Percentiles rank a stretch among this genome's conserved stretches.
These are phyloP conservation scores for Tylopilus felleus DNA, from an alignment of 768 basidiomycete genomes.

Conservation along the genomic window DNA sequence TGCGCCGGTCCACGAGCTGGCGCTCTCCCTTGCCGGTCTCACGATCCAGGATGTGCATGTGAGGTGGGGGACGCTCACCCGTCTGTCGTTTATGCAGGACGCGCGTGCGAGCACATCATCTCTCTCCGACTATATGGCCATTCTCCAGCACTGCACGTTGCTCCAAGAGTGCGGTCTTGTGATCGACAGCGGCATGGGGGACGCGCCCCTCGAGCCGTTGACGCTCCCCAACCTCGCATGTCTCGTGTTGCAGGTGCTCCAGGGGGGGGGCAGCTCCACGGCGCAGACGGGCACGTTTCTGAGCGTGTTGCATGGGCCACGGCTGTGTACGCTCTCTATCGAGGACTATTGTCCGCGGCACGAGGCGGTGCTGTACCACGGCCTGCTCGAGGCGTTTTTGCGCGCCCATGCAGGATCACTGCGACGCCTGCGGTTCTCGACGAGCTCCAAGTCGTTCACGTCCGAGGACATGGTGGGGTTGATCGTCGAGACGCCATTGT, in stretches of 20 bases:
- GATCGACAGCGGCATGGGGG: conserved; percentile 10
- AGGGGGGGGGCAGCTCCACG: conserved; percentile 14
- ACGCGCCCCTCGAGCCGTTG: conserved; percentile 9
- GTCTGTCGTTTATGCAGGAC: conserved; percentile 25
- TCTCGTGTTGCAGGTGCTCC: conserved; percentile 16
- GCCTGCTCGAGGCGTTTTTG: conserved; percentile 17
- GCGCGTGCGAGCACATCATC: conserved; percentile 18
- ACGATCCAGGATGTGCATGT: conserved; percentile 12
- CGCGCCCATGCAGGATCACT: conserved; percentile 9
- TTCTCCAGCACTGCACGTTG: conserved; percentile 20
- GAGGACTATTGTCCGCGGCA: conserved; percentile 16
- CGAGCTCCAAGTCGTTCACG: conserved; percentile 13
- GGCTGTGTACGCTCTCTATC: conserved; percentile 7
- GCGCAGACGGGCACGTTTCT: conserved; percentile 20
- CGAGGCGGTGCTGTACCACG: conserved; percentile 13
- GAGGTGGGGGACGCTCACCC: conserved; percentile 20
- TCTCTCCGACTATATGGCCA: conserved; percentile 16
- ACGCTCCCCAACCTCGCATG: conserved; percentile 18
- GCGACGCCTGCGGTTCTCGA: conserved; percentile 14
- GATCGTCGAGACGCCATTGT: conserved; percentile 7
- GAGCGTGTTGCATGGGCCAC: too few relatives aligned
- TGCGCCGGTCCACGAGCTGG: conserved; percentile 14
- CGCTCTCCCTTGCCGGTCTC: conserved; percentile 21
- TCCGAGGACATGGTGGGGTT: conserved; percentile 17
- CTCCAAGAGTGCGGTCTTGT: conserved; percentile 22